Evolutionary conservation across 257 asterid genomes (phyloP).

Genomic region (Solanum appendiculatum): DNA sequence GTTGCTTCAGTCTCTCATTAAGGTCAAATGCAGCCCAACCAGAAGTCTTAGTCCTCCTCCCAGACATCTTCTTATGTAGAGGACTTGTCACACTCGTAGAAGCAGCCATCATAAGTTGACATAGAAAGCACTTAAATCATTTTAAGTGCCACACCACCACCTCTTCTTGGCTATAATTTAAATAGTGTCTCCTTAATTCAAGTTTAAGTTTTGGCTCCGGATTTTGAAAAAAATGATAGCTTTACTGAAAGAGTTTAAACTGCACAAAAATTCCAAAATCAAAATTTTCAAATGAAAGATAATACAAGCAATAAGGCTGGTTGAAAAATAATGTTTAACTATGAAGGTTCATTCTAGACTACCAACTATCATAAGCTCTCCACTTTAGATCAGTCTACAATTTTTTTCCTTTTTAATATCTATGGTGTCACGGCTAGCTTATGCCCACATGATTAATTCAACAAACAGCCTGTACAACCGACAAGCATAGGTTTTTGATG

Average conservation of each 20-base stretch:
- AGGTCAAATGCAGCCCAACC: constrained; percentile 92
- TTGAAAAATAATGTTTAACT: neutral
- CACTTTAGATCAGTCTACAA: neutral
- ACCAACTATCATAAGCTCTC: neutral
- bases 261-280: neutral
- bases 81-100: constrained; percentile 19
- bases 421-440: neutral
- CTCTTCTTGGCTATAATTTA: neutral
- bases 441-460: neutral
- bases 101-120: constrained; percentile 17
- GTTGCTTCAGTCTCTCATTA: constrained; percentile 37
- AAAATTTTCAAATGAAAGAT: neutral
- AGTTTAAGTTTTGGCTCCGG: neutral
- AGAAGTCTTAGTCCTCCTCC: constrained; percentile 35
- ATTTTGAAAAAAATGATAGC: neutral
- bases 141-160: neutral
- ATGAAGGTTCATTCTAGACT: neutral
- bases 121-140: neutral
- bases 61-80: constrained; percentile 14
- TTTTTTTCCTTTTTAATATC: neutral
- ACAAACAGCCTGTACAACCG: neutral
- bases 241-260: neutral
- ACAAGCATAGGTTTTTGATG: neutral
- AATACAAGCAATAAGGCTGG: neutral
- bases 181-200: neutral